phyloP scores from a whole-genome alignment of 2,329 filamentous ascomycete genomes.

The Botryotinia calthae region DNA sequence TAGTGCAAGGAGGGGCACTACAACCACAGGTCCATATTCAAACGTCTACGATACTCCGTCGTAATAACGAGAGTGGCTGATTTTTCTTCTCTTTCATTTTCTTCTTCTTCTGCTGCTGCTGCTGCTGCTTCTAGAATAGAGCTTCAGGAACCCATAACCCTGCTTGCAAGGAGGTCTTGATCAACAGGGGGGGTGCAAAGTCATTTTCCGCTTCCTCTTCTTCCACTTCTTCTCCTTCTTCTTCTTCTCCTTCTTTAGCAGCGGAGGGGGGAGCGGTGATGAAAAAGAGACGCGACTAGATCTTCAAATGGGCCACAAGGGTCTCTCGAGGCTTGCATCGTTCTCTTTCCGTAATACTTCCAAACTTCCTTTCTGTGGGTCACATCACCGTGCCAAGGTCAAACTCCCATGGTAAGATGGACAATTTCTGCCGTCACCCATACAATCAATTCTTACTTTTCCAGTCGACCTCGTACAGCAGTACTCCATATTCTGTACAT shows the following conservation, averaged over 20 bases:
- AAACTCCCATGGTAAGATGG: not conserved
- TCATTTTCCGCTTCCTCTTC: not conserved
- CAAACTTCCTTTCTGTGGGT: not conserved
- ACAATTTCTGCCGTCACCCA: conserved; percentile 1
- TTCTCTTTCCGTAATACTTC: not conserved
- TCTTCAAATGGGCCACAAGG: not conserved
- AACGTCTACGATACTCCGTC: not conserved
- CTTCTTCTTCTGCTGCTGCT: not conserved
- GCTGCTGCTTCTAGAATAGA: not conserved
- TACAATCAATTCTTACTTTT: not conserved
- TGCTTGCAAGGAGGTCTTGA: not conserved
- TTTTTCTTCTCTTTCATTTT: not conserved
- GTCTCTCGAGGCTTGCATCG: not conserved
- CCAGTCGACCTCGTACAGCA: not conserved
- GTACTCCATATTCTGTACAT: not conserved
- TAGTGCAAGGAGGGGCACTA: not conserved
- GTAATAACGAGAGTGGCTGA: not conserved
- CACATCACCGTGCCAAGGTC: conserved; percentile 4
- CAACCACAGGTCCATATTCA: not conserved
- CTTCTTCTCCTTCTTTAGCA: not conserved
- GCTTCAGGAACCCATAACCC: not conserved
- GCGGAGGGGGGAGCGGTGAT: not conserved
- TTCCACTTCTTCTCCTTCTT: not conserved
- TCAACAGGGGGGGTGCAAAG: not conserved
- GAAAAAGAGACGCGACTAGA: conserved; percentile 3